A percentile compares a stretch with the other conserved stretches of the same genome.
phyloP scores from a whole-genome alignment of 2,329 filamentous ascomycete genomes.

The Pseudogymnoascus destructans region DNA sequence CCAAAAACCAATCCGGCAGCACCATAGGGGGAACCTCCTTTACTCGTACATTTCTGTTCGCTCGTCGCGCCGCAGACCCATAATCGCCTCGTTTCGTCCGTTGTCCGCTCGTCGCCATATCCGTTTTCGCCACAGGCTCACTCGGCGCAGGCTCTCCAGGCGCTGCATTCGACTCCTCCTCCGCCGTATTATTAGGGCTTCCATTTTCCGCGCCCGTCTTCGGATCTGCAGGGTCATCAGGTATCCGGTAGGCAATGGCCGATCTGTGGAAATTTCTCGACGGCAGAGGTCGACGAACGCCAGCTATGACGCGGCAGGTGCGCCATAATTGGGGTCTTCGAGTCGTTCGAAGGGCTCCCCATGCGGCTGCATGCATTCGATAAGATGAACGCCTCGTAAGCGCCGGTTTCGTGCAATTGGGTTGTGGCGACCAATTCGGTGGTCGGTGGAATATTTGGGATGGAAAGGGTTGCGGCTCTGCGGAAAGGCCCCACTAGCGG shows the following conservation, averaged over 20 bases:
- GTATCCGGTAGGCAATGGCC: conserved; percentile 17
- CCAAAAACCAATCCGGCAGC: conserved; percentile 44
- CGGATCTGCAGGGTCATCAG: conserved; percentile 14
- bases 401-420: conserved; percentile 16
- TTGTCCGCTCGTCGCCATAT: conserved; percentile 11
- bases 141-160: conserved; percentile 13
- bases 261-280: conserved; percentile 23
- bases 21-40: conserved; percentile 36
- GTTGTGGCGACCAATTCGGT: background rate
- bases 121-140: conserved; percentile 11
- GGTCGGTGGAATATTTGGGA: background rate
- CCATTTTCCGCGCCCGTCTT: conserved; percentile 10
- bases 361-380: conserved; percentile 26
- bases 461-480: conserved; percentile 9
- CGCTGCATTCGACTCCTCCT: conserved; percentile 12
- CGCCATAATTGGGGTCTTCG: conserved; percentile 19
- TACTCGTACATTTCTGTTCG: conserved; percentile 17
- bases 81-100: conserved; percentile 14
- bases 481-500: background rate
- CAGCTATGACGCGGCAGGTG: conserved; percentile 23
- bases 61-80: conserved; percentile 16
- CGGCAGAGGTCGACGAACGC: conserved; percentile 20
- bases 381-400: conserved; percentile 19
- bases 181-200: conserved; percentile 18
- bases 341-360: conserved; percentile 22